phyloP scores from a whole-genome alignment of 768 basidiomycete species.

The Russula brevipes region DNA sequence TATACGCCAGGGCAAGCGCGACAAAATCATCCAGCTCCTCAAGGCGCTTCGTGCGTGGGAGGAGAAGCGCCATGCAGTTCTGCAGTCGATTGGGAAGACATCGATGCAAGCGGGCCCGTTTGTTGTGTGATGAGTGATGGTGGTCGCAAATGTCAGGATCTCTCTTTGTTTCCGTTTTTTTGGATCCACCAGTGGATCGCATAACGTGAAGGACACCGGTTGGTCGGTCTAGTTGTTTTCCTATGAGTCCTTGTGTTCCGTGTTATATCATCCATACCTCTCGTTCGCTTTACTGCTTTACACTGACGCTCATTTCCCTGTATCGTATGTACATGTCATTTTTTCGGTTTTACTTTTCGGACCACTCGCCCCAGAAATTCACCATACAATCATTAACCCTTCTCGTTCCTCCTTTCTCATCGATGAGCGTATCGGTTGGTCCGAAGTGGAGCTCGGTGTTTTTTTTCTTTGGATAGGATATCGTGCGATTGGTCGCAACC shows the following conservation, averaged over 20 bases:
- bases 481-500: too few species aligned
- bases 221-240: background rate
- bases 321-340: background rate
- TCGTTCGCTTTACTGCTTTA: background rate
- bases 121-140: constrained; percentile 21
- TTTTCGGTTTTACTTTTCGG: background rate
- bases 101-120: constrained; percentile 31
- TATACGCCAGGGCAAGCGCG: constrained; percentile 72
- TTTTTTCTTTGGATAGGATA: too few species aligned
- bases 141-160: background rate
- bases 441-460: too few species aligned
- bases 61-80: constrained; percentile 59
- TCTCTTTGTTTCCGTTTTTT: background rate
- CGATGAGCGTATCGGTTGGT: background rate
- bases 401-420: background rate
- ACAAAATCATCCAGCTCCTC: constrained; percentile 77
- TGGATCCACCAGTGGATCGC: background rate
- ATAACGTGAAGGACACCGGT: background rate
- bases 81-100: constrained; percentile 44
- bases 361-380: background rate
- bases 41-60: constrained; percentile 75
- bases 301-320: background rate
- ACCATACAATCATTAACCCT: background rate
- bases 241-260: too few species aligned
- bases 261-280: too few species aligned